A percentile compares a stretch with the other conserved stretches of the same genome.
Conservation (phyloP, 139 green algal genomes). For the Nannochloris sp. region DNA sequence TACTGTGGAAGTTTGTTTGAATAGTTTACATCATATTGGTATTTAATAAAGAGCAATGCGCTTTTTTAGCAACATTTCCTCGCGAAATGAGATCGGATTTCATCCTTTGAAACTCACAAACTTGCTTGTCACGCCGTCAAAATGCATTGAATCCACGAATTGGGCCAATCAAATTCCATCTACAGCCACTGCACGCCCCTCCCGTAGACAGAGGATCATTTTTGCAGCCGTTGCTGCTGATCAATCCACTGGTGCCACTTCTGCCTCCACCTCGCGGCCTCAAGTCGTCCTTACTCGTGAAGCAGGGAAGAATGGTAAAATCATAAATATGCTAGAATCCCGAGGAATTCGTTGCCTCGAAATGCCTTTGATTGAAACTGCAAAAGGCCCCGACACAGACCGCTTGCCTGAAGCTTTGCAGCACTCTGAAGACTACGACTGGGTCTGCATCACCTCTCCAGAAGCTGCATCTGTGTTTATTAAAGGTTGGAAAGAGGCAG, state of each 20-base stretch:
- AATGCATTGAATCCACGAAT: neutral
- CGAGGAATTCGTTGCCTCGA: slow-evolving; percentile 53
- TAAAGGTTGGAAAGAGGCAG: slow-evolving; percentile 67
- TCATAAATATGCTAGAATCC: slow-evolving; percentile 35
- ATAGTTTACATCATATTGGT: too few species aligned
- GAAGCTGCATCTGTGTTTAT: slow-evolving; percentile 78
- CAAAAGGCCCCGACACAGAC: slow-evolving; percentile 52
- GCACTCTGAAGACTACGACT: slow-evolving; percentile 44
- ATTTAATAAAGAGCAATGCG: neutral
- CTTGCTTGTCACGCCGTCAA: neutral
- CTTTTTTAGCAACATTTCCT: neutral
- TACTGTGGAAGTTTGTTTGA: too few species aligned
- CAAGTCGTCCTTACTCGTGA: slow-evolving; percentile 81
- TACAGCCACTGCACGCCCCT: neutral
- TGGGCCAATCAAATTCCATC: neutral
- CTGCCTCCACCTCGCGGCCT: neutral
- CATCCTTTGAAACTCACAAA: neutral
- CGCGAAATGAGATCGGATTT: neutral
- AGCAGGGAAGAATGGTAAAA: slow-evolving; percentile 76
- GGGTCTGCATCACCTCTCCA: slow-evolving; percentile 78
- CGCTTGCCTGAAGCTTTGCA: slow-evolving; percentile 30
- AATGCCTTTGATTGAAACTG: slow-evolving; percentile 76
- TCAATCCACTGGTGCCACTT: neutral
- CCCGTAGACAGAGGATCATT: too few species aligned
- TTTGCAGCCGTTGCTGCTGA: neutral